Base-by-base conservation (phyloP, 805 yeast species). In the Yarrowia deformans region DNA sequence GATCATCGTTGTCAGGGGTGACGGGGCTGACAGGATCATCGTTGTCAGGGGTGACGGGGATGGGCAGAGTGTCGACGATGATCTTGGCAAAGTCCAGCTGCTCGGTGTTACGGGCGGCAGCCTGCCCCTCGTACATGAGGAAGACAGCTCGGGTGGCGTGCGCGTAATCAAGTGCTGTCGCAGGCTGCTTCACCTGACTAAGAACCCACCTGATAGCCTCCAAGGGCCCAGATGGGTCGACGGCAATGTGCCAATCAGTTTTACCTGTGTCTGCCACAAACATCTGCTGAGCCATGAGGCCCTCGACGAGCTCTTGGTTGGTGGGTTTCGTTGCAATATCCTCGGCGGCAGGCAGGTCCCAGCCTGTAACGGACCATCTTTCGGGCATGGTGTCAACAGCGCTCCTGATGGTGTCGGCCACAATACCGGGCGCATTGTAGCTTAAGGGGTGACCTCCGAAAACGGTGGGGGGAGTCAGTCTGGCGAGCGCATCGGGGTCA, bases 81-180 rank as follows among this genome's bases (percentile, higher is more conserved):
- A 52, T 18, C 58, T 52, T n/a, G 43, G 29, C 42, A 12, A 43
- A 13, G 2, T 10, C n/a, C n/a, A 35, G n/a, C 55, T 52, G 18
- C 54, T 49, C 43, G n/a, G 58, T 32, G 23, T 18, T 9, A 29
- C 10, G 23, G 13, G 58, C 43, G 2, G 58, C 29, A 7, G 9
- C n/a, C 43, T 52, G 40, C n/a, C 34, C 58, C 19, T n/a, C 43
- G 42, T 35, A 37, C 58, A 52, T 37, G 58, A 35, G 29, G 12
- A 2, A 52, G n/a, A 18, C 42, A 3, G 14, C 19, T 12, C 58
- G 42, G 12, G 58, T 43, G 2, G 35, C n/a, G 3, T 35, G 29
- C 42, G 7, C 23, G 46, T 18, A 35, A 23, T 37, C 58, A 5
- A 13, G 9, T 9, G 29, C 58, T 10, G 58, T 35, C 23, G 32